Evolutionary conservation across 2,329 filamentous ascomycete species (phyloP).

Genomic region (Botrytis elliptica): DNA sequence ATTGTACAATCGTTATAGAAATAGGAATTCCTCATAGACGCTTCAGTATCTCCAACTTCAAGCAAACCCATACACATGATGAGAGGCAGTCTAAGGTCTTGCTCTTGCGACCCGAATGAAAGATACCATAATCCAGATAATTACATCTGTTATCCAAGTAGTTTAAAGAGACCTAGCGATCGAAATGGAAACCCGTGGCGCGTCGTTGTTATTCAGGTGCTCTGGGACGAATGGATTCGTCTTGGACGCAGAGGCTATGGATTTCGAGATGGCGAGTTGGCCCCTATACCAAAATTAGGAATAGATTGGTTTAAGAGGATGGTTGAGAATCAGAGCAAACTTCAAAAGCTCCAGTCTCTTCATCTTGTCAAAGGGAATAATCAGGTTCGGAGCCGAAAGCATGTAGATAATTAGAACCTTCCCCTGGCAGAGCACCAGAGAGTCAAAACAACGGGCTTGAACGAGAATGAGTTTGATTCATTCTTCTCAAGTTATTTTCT

Average conservation of each 20-base stretch:
- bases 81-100: background rate
- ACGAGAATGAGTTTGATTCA: background rate
- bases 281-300: background rate
- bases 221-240: background rate
- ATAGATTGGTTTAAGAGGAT: background rate
- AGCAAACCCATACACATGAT: background rate
- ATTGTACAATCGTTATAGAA: too few relatives aligned
- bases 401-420: background rate
- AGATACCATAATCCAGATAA: background rate
- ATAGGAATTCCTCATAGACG: too few relatives aligned
- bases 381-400: background rate
- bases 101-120: background rate
- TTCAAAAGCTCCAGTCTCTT: background rate
- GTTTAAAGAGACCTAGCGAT: background rate
- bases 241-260: background rate
- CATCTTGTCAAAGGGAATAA: background rate
- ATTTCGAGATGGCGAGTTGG: background rate
- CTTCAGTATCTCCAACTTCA: too few relatives aligned
- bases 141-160: background rate
- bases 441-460: background rate
- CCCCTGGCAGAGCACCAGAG: background rate
- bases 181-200: too few relatives aligned
- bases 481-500: background rate
- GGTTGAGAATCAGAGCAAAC: background rate
- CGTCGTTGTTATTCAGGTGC: too few relatives aligned